Conservation (phyloP, 2,329 filamentous ascomycete species). For the Allantophomopsis lycopodina region DNA sequence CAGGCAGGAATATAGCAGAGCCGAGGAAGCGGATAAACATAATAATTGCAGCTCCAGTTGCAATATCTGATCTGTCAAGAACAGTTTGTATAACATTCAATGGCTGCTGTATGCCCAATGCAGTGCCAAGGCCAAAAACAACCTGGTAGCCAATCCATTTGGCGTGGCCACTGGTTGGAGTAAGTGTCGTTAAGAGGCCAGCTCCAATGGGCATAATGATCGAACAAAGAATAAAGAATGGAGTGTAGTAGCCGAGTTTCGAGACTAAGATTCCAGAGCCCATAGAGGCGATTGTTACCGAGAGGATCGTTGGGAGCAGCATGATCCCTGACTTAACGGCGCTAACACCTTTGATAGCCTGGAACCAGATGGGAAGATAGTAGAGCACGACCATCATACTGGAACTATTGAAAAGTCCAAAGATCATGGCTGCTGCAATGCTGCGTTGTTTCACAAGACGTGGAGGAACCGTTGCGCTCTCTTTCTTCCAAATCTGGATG, state of each 20-base stretch:
- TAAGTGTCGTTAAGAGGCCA: slow-evolving; percentile 22
- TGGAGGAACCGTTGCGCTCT: slow-evolving; percentile 24
- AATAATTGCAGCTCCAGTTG: slow-evolving; percentile 23
- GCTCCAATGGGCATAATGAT: slow-evolving; percentile 18
- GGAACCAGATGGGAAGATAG: slow-evolving; percentile 30
- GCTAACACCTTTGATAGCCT: slow-evolving; percentile 26
- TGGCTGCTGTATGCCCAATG: slow-evolving; percentile 7
- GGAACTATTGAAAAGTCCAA: slow-evolving; percentile 16
- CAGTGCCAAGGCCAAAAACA: slow-evolving; percentile 5
- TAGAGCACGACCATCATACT: slow-evolving; percentile 22
- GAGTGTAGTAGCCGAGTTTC: slow-evolving; percentile 16
- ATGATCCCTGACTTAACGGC: slow-evolving; percentile 22
- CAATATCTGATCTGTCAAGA: slow-evolving; percentile 18
- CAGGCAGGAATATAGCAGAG: slow-evolving; percentile 25
- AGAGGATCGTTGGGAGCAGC: slow-evolving; percentile 19
- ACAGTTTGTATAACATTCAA: slow-evolving; percentile 7
- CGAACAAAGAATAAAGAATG: slow-evolving; percentile 1
- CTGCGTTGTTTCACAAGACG: slow-evolving; percentile 23
- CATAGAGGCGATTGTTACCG: slow-evolving; percentile 17
- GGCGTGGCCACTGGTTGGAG: slow-evolving; percentile 14
- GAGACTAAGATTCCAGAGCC: slow-evolving; percentile 15
- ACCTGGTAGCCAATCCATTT: slow-evolving; percentile 6
- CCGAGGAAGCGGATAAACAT: slow-evolving; percentile 15
- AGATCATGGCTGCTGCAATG: slow-evolving; percentile 18
- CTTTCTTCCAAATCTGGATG: slow-evolving; percentile 21